Percentiles rank a stretch among this genome's conserved stretches.
These are phyloP conservation scores for Fusarium brevicatenulatum DNA, from an alignment of 2,329 filamentous ascomycete species.

Conservation along the genomic window DNA sequence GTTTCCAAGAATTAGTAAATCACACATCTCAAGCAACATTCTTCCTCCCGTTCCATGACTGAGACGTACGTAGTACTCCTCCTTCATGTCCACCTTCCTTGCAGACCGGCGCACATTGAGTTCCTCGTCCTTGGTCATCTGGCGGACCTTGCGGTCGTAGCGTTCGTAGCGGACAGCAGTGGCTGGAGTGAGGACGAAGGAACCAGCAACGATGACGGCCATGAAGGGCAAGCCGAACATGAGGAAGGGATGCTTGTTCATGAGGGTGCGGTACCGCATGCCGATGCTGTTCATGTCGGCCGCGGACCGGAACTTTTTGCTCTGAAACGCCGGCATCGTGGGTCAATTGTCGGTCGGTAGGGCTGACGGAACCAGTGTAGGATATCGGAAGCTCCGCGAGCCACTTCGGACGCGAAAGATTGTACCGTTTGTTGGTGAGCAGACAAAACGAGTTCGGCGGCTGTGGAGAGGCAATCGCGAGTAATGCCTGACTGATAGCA, in stretches of 20 bases:
- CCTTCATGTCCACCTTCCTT: slow-evolving; percentile 80
- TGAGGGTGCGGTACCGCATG: slow-evolving; percentile 77
- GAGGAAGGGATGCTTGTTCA: slow-evolving; percentile 85
- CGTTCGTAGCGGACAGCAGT: slow-evolving; percentile 94
- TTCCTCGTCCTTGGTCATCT: slow-evolving; percentile 86
- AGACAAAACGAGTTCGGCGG: neutral
- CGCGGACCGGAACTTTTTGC: slow-evolving; percentile 75
- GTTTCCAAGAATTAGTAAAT: slow-evolving; percentile 27
- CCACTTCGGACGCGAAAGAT: neutral
- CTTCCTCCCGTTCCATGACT: neutral
- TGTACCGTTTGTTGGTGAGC: slow-evolving; percentile 9
- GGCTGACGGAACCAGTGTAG: neutral
- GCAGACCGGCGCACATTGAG: slow-evolving; percentile 79
- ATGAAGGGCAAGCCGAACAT: slow-evolving; percentile 96
- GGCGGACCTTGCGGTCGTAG: slow-evolving; percentile 88
- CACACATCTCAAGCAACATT: neutral
- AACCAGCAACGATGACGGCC: slow-evolving; percentile 86
- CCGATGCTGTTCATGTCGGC: slow-evolving; percentile 76
- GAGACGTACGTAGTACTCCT: slow-evolving; percentile 83
- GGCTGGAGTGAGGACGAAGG: slow-evolving; percentile 93
- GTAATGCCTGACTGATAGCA: neutral
- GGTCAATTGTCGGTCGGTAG: slow-evolving; percentile 1
- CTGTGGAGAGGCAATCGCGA: slow-evolving; percentile 14
- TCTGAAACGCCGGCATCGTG: slow-evolving; percentile 66
- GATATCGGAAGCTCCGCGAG: slow-evolving; percentile 21